Base-by-base conservation (phyloP, 306 rosid genomes). In the Dalbergia cultrata region DNA sequence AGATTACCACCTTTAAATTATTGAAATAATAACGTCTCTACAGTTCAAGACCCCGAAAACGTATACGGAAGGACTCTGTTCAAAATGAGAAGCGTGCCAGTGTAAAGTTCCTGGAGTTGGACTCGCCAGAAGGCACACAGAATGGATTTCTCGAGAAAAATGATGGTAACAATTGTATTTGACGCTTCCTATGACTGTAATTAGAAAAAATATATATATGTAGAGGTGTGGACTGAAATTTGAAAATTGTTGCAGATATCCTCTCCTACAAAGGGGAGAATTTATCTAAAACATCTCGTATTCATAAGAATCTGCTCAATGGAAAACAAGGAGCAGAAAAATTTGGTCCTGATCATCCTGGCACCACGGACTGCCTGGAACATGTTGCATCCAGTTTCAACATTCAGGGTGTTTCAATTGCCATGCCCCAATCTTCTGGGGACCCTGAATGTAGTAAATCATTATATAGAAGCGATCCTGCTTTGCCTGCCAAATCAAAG, bases 41-140 rank as follows among this genome's bases (percentile, higher is more conserved):
- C 95, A 95, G 99, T 79, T 85, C 98, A 84, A 91, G 88, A 75
- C 89, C 90, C 72, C 91, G 84, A 77, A 86, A 60, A 8, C 87
- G 86, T 12, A 69, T 54, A 71, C 84, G 58, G 73, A 90, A 66
- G 82, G 81, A 76, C 63, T 59, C 70, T 79, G 69, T 67, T 87
- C 88, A 85, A 83, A 85, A 76, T 77, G 89, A 77, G 73, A 91
- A 84, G 86, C 77, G 81, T 49, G 77, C 81, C 79, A 85, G 78
- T 84, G 87, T 95, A 41, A 89, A 90, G 80, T 95, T 95, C 86
- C 87, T 95, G 86, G 97, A 91, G 89, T 77, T 93, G 85, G 94
- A 95, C 77, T 89, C 93, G 56, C 88, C 94, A 53, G 93, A 89
- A 87, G 85, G 79, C 67, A 78, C 67, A 52, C 90, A 83, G 56